Percentiles rank a stretch among this genome's conserved stretches.
These are phyloP conservation scores for Hypoxylon lenormandii DNA, from an alignment of 495 filamentous ascomycete genomes.

Conservation along the genomic window DNA sequence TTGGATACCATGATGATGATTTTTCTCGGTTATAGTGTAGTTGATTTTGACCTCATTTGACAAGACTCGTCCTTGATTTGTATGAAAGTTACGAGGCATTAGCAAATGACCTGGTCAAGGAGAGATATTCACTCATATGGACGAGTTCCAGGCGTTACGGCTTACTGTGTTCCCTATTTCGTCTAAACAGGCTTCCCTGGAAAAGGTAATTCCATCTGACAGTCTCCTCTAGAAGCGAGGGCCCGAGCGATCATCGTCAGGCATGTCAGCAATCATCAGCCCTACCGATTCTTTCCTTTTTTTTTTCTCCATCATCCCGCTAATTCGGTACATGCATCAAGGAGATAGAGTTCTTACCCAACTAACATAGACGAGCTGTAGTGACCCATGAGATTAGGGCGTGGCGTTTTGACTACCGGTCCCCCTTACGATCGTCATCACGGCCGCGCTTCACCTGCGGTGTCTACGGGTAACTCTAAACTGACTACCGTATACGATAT, in stretches of 20 bases:
- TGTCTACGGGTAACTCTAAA: no score
- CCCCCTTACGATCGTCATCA: no score
- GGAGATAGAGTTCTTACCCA: slow-evolving; percentile 31
- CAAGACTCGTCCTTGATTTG: background rate
- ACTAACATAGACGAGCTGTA: background rate
- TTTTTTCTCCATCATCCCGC: background rate
- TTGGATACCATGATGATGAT: slow-evolving; percentile 11
- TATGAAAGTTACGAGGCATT: no score
- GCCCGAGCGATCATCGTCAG: slow-evolving; percentile 16
- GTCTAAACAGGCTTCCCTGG: background rate
- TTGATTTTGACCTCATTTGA: background rate
- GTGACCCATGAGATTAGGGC: slow-evolving; percentile 14
- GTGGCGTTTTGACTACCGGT: slow-evolving; percentile 17
- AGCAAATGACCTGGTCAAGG: background rate
- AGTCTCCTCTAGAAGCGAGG: slow-evolving; percentile 7
- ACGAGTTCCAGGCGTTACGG: background rate
- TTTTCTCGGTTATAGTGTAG: background rate
- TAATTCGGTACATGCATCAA: slow-evolving; percentile 2
- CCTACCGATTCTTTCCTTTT: slow-evolving; percentile 4
- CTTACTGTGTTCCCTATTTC: background rate
- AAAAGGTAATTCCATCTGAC: slow-evolving; percentile 11
- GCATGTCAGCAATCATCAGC: slow-evolving; percentile 37
- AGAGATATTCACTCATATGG: background rate
- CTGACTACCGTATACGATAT: no score
- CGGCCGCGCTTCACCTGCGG: no score